Conservation (phyloP, 1,139 yeast genomes). For the Suhomyces terraborum region DNA sequence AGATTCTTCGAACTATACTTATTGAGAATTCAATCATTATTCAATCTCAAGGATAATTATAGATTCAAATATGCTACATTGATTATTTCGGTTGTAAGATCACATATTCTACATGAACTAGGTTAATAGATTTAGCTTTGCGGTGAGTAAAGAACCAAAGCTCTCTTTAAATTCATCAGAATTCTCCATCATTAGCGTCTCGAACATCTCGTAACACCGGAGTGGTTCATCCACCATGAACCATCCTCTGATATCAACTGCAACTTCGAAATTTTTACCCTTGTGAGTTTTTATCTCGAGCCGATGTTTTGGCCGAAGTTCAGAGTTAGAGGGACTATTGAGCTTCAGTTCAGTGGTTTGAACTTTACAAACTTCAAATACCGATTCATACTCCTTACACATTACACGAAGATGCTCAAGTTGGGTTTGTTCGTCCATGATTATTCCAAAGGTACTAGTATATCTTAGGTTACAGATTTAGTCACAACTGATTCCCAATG, state of each 20-base stretch:
- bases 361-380: slow-evolving; percentile 29
- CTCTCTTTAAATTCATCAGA: slow-evolving; percentile 15
- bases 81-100: neutral
- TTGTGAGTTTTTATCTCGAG: slow-evolving; percentile 24
- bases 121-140: slow-evolving; percentile 8
- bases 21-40: neutral
- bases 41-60: neutral
- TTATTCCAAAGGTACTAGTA: slow-evolving; percentile 3
- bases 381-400: slow-evolving; percentile 30
- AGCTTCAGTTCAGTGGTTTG: slow-evolving; percentile 2
- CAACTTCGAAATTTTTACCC: slow-evolving; percentile 22
- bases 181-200: slow-evolving; percentile 22
- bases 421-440: slow-evolving; percentile 20
- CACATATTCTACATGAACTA: neutral
- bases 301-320: slow-evolving; percentile 8
- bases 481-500: slow-evolving; percentile 61
- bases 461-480: slow-evolving; percentile 27
- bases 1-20: too few species aligned
- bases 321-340: slow-evolving; percentile 2
- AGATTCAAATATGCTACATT: neutral
- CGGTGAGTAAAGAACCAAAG: slow-evolving; percentile 12
- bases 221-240: slow-evolving; percentile 12
- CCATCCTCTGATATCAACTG: slow-evolving; percentile 44
- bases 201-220: slow-evolving; percentile 24
- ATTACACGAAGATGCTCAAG: slow-evolving; percentile 29